Base-by-base conservation (phyloP, 2,329 filamentous ascomycete species). In the Aspergillus ochraceoroseus region DNA sequence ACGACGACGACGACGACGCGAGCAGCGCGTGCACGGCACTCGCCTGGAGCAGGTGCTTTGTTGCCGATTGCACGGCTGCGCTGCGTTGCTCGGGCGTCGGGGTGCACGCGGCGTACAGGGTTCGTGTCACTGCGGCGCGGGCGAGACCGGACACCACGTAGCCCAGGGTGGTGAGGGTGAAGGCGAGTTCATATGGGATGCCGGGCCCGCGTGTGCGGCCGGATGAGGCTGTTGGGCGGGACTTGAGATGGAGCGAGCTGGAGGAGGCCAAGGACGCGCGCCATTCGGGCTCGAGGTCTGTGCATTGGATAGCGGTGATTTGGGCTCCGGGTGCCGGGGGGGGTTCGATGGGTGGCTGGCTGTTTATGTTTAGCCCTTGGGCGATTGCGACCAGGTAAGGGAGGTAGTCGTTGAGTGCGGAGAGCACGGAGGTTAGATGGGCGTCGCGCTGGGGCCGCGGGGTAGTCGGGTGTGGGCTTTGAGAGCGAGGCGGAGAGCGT, bases 391-490 rank as follows among this genome's bases (percentile, higher is more conserved):
- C 72, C 0, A 95, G 75, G 56, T 90, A 94, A 0, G 89, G 87
- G 0, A 95, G 71, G 59, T 96, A 98, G 44, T 76, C 75, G 43
- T 82, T 81, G 7, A 95, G 60, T 26, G 80, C 77, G 22, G 80
- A 74, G 39, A 86, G 72, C 25, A 96, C 73, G 4, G 76, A 76
- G 15, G 79, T 72, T 4, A 98, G 74, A 58, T 87, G 81, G 14
- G 81, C 72, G 4, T 79, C 70, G 62, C 87, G 85, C 15, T 85
- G 80, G 7, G 62, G 12, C 57, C 59, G 6, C 83, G 73, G 3
- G 85, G 75, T n/a, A 95, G 77, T 37, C 87, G 81, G 66, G 95
- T 96, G 72, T 95, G 82, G 54, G 81, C 81, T 68, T 96, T 96
- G 45, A 98, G 74, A 2, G 81, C 77, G 63, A 90, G 82, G 55